Conservation (phyloP, 495 filamentous ascomycete genomes). For the Neurospora terricola region DNA sequence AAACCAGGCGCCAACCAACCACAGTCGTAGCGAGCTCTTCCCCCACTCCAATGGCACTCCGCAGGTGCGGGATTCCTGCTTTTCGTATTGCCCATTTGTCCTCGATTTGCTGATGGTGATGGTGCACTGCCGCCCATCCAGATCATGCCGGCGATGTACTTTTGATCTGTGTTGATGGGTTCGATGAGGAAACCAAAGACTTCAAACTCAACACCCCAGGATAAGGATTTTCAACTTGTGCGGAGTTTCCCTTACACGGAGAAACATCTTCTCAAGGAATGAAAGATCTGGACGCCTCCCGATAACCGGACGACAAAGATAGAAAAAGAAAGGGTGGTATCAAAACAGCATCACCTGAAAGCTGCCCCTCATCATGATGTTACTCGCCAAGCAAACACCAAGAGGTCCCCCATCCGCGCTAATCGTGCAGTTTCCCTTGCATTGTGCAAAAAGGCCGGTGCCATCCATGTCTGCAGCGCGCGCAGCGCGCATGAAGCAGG, state of each 20-base stretch:
- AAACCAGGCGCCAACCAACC: neutral
- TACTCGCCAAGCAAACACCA: neutral
- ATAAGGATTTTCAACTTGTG: too few species aligned
- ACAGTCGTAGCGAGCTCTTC: neutral
- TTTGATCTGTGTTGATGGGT: neutral
- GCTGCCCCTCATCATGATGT: neutral
- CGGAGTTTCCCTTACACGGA: neutral
- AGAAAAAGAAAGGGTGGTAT: neutral
- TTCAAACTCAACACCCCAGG: neutral
- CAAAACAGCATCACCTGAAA: neutral
- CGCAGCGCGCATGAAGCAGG: neutral
- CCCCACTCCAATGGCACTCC: neutral
- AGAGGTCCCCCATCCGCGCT: neutral
- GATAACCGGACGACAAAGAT: neutral
- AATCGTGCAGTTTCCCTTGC: neutral
- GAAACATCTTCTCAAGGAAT: neutral
- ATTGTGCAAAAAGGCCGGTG: neutral
- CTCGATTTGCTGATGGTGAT: neutral
- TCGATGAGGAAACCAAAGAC: neutral
- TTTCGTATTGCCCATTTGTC: neutral
- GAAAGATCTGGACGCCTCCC: neutral
- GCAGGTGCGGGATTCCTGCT: neutral
- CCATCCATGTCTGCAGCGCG: neutral
- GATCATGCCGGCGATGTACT: neutral
- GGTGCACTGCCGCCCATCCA: neutral